These are phyloP conservation scores for Mycena sp. DNA, from an alignment of 1,284 basidiomycete species.

Conservation along the genomic window DNA sequence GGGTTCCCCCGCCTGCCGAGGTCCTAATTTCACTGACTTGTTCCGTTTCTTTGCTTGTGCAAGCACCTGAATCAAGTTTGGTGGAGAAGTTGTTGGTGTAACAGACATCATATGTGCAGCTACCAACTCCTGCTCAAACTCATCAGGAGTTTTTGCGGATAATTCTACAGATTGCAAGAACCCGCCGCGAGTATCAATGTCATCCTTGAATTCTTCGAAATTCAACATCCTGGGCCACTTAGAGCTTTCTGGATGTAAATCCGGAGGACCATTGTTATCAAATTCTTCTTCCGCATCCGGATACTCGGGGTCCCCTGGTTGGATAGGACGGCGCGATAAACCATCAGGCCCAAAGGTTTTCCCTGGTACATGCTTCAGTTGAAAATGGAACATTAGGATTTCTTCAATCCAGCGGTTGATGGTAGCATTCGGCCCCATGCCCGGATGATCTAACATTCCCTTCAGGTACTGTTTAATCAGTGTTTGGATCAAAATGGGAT, in stretches of 20 bases:
- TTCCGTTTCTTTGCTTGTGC: not conserved
- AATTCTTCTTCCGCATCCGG: not conserved
- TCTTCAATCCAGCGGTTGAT: too few relatives aligned
- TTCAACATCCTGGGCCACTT: conserved; percentile 7
- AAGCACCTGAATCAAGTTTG: not conserved
- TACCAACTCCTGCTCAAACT: not conserved
- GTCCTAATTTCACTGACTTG: not conserved
- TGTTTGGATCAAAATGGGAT: too few relatives aligned
- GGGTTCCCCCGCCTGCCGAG: not conserved
- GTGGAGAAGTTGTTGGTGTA: not conserved
- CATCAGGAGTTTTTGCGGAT: not conserved
- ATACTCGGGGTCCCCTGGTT: conserved; percentile 8
- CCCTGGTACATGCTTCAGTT: conserved; percentile 38
- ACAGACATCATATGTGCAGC: too few relatives aligned
- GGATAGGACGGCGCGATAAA: conserved; percentile 34
- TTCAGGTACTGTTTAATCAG: conserved; percentile 43
- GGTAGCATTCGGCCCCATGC: conserved; percentile 37
- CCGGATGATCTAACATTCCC: conserved; percentile 47
- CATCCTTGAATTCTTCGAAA: conserved; percentile 24
- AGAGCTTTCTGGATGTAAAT: not conserved
- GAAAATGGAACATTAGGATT: conserved; percentile 45
- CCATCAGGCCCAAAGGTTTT: conserved; percentile 40
- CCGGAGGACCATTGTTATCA: not conserved
- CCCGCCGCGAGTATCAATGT: conserved; percentile 28
- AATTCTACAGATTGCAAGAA: not conserved